Evolutionary conservation across 805 yeast species (phyloP), one percentile per base, ranked within the genome.

Genomic region (Wickerhamomyces silvicola): DNA sequence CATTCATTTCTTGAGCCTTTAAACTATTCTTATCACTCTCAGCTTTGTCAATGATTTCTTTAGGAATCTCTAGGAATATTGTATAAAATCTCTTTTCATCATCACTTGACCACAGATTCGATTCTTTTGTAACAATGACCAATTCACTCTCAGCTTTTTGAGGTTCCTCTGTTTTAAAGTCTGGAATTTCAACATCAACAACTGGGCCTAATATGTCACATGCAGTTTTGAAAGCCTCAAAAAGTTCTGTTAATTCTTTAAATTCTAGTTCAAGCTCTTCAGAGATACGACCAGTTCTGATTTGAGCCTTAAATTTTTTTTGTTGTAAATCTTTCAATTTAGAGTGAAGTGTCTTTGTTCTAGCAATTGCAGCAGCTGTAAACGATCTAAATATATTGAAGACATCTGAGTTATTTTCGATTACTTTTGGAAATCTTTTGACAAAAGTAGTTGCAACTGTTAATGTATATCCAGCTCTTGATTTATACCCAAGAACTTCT

Each of bases 51-150:
- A 62, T 52, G 1, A 66, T 42, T 6, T 57, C 48, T 4, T 52
- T 52, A 4, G 58, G 54, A 8, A 69, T 43, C 11, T 57, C 58
- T 0, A 82, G 78, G 13, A 77, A 55, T 2, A 58, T 65, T 19
- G 71, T 74, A 50, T 84, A 82, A 49, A 85, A 87, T 38, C 62
- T 64, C 38, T 69, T 67, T n/a, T 72, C 76, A 19, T 76, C 79
- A 12, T 74, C 74, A 35, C 68, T 76, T 24, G 73, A 82, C 94
- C 94, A 85, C 2, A 69, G 42, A 17, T 43, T 39, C 5, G 43
- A 36, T 23, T 53, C 54, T n/a, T 54, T 46, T 4, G 60, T 52
- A 19, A 53, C 48, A 10, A 46, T 46, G 2, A 49, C 34, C 3
- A 48, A 52, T 14, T 46, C 53, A 6, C 48, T 45, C 10, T 42